A percentile compares a stretch with the other conserved stretches of the same genome.
Evolutionary conservation across 306 rosid genomes (phyloP).

Genomic region (Morella rubra): DNA sequence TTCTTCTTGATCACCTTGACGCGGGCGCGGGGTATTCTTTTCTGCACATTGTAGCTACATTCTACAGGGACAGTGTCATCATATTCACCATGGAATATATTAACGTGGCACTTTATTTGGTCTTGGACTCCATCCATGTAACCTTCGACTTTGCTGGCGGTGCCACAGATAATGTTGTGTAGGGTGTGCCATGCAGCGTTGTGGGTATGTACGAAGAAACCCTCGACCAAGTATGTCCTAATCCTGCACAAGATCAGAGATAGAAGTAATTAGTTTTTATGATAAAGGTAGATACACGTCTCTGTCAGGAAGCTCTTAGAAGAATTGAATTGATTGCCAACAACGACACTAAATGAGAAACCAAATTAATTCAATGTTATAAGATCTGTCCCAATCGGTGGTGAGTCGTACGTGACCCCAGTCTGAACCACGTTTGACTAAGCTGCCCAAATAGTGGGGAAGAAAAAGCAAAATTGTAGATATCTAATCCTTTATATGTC

Average conservation of each 20-base stretch:
- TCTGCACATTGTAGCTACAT: conserved; percentile 64
- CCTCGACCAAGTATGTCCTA: conserved; percentile 72
- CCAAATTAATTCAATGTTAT: background rate
- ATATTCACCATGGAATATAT: conserved; percentile 70
- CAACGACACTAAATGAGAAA: background rate
- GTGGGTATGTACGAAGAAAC: conserved; percentile 95
- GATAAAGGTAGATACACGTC: conserved; percentile 5
- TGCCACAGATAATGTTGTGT: conserved; percentile 87
- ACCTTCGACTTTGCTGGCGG: conserved; percentile 59
- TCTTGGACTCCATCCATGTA: conserved; percentile 60
- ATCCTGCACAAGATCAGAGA: conserved; percentile 41
- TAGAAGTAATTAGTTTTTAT: background rate
- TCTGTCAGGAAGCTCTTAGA: background rate
- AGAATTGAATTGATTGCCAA: conserved; percentile 7
- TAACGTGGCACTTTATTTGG: conserved; percentile 50
- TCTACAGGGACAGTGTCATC: conserved; percentile 80
- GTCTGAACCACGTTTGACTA: conserved; percentile 16
- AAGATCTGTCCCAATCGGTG: conserved; percentile 11
- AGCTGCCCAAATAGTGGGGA: conserved; percentile 5
- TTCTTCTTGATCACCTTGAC: conserved; percentile 64
- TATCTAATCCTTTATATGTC: too few relatives aligned
- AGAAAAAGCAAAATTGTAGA: background rate
- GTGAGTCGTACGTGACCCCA: background rate
- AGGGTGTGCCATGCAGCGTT: conserved; percentile 99
- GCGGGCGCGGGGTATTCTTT: conserved; percentile 61